Evolutionary conservation across 2,329 filamentous ascomycete genomes (phyloP).

Genomic region (Talaromyces sp.): DNA sequence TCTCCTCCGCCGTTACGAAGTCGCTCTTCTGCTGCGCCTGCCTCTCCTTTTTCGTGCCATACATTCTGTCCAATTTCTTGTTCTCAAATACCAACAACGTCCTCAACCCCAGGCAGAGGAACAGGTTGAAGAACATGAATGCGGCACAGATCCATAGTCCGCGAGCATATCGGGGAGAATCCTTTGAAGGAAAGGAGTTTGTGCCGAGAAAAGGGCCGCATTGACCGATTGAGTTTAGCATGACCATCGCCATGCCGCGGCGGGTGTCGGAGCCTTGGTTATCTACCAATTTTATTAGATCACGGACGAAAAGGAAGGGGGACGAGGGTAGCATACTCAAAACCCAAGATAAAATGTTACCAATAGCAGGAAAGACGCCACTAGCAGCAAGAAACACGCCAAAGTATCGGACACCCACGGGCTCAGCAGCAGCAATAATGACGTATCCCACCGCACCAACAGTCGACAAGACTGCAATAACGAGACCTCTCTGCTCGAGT

Average conservation of each 20-base stretch:
- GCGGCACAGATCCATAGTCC: constrained; percentile 60
- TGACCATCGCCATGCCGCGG: constrained; percentile 62
- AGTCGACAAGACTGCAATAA: constrained; percentile 56
- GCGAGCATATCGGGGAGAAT: constrained; percentile 49
- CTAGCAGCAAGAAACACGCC: constrained; percentile 55
- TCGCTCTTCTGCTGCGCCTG: constrained; percentile 20
- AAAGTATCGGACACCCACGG: constrained; percentile 49
- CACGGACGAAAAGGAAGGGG: neutral
- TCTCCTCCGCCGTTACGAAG: constrained; percentile 34
- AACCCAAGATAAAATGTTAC: constrained; percentile 69
- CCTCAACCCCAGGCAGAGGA: constrained; percentile 54
- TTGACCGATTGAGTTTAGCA: constrained; percentile 67
- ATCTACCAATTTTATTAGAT: constrained; percentile 38
- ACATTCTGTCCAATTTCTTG: constrained; percentile 53
- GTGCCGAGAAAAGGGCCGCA: constrained; percentile 63
- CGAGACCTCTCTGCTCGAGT: constrained; percentile 60
- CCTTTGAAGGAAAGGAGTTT: constrained; percentile 55
- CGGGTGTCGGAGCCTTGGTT: constrained; percentile 68
- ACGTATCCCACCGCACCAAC: constrained; percentile 63
- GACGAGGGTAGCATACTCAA: constrained; percentile 41
- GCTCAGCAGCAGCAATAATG: constrained; percentile 58
- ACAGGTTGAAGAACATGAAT: constrained; percentile 59
- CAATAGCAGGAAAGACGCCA: constrained; percentile 65
- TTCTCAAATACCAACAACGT: constrained; percentile 60
- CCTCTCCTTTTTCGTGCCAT: constrained; percentile 29